These are phyloP conservation scores for Ophiostoma pallidulum DNA, from an alignment of 2,329 filamentous ascomycete genomes.

Conservation along the genomic window DNA sequence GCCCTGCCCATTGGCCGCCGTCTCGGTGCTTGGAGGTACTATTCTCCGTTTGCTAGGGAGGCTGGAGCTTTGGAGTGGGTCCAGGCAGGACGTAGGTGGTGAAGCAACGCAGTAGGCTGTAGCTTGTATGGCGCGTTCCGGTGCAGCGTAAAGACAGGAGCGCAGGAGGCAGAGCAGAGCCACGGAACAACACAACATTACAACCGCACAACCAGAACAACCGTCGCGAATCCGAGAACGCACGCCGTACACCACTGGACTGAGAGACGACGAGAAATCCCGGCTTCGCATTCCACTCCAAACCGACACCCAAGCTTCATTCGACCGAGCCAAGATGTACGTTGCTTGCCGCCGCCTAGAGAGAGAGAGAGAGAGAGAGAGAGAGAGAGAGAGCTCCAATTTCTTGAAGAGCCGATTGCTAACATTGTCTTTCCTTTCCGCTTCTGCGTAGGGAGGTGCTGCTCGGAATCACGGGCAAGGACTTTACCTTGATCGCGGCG, in stretches of 20 bases:
- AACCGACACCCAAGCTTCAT: neutral
- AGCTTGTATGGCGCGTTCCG: slow-evolving; percentile 28
- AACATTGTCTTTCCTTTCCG: neutral
- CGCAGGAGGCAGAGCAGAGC: slow-evolving; percentile 14
- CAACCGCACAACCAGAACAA: neutral
- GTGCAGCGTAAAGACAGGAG: neutral
- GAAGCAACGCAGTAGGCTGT: slow-evolving; percentile 28
- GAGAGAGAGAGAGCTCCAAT: too few species aligned
- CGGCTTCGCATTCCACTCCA: neutral
- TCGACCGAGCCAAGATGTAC: slow-evolving; percentile 22
- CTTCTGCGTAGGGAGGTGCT: slow-evolving; percentile 77
- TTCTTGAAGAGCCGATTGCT: neutral
- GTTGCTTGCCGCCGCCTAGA: too few species aligned
- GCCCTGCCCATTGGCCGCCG: neutral
- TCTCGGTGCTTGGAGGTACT: slow-evolving; percentile 15
- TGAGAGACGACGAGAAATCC: neutral
- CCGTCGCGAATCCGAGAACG: too few species aligned
- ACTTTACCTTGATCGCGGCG: slow-evolving; percentile 95
- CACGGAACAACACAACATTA: slow-evolving; percentile 6
- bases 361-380: too few species aligned
- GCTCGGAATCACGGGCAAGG: slow-evolving; percentile 95
- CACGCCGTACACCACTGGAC: too few species aligned
- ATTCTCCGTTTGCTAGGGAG: slow-evolving; percentile 13
- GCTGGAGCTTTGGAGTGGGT: slow-evolving; percentile 2
- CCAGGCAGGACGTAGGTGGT: slow-evolving; percentile 13